phyloP scores from a whole-genome alignment of 441 rosid species.

The Flueggea neowawraea region DNA sequence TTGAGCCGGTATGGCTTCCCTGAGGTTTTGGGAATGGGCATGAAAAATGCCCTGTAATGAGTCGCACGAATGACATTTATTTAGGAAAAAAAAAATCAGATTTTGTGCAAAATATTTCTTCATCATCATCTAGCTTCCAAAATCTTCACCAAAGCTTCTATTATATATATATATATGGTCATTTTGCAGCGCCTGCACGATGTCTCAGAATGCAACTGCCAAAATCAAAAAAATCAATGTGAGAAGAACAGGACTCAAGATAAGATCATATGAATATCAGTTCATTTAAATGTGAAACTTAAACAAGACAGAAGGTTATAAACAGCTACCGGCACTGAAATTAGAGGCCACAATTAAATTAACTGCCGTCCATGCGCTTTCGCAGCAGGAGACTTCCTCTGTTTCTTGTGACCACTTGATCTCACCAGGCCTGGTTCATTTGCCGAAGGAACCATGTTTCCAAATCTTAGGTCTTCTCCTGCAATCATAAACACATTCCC shows the following conservation, averaged over 20 bases:
- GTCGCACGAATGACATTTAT: no score
- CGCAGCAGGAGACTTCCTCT: constrained; percentile 40
- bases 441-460: constrained; percentile 28
- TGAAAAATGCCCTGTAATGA: no score
- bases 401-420: constrained; percentile 47
- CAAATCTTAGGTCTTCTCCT: constrained; percentile 51
- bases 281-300: not conserved
- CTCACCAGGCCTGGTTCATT: constrained; percentile 28
- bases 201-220: no score
- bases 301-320: not conserved
- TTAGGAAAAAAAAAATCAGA: no score
- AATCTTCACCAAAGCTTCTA: no score
- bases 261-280: not conserved
- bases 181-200: no score
- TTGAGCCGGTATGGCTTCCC: no score
- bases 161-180: no score
- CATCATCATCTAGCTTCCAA: no score
- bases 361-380: constrained; percentile 29
- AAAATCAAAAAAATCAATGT: no score
- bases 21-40: no score
- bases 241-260: not conserved
- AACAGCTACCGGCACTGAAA: constrained; percentile 29
- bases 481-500: constrained; percentile 68
- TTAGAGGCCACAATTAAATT: constrained; percentile 16
- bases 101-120: no score